Evolutionary conservation across 2,329 filamentous ascomycete species (phyloP), one percentile per base, ranked within the genome.

Genomic region (Fusarium sacchari): DNA sequence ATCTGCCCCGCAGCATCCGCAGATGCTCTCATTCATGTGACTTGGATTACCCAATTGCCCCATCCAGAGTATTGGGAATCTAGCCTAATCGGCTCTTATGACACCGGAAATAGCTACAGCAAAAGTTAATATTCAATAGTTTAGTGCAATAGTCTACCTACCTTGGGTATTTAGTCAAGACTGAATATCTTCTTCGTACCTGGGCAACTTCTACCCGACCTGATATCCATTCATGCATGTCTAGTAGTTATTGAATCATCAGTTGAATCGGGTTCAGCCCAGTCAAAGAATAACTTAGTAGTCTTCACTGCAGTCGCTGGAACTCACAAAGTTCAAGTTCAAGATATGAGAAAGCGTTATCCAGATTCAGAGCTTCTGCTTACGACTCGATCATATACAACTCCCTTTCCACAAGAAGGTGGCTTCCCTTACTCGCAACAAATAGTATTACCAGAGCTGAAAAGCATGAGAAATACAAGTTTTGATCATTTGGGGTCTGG

Each of bases 1-100:
- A 13, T 60, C 22, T 37, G 52, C 71, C 71, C 71, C 67, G 53
- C 71, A 65, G 30, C 37, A 18, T 43, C 71, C 60, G 64, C 71
- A 74, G 67, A 53, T 62, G 52, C 46, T 34, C 20, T 34, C 44
- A 56, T 74, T 50, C 71, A 74, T 74, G 71, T 66, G 71, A 74
- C 67, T 72, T 52, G 30, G 26, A 30, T 24, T 14, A 43, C n/a
- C 47, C n/a, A 46, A 24, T 58, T 52, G 61, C 44, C 30, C 22
- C 26, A 24, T 50, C 46, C 26, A 37, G 34, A 42, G 50, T 62
- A 26, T 37, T 26, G 8, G 34, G 43, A 37, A 46, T 44, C n/a
- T 59, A 66, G 61, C 36, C 36, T 34, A 49, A 26, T 37, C 43
- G 30, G 30, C 18, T 36, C 15, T 43, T 36, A 17, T 40, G 15